Conservation (phyloP, 208 protist genomes). For the Crithidia sp. region DNA sequence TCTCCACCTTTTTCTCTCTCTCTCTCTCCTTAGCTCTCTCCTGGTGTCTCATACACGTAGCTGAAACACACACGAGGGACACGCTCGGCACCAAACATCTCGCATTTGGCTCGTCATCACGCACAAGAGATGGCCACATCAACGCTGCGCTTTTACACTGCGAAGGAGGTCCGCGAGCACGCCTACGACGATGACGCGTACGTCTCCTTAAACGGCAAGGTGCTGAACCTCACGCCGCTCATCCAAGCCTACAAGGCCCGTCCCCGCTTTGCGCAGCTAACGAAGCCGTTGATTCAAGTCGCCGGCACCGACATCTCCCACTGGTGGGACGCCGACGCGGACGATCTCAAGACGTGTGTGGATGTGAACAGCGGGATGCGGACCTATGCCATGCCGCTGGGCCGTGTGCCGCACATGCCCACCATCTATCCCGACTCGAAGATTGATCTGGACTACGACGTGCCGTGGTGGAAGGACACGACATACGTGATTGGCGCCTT, state of each 20-base stretch:
- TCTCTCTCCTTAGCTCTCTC: no score
- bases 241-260: conserved; percentile 68
- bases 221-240: conserved; percentile 90
- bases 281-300: conserved; percentile 81
- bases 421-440: conserved; percentile 81
- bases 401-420: conserved; percentile 90
- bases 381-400: conserved; percentile 87
- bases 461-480: conserved; percentile 93
- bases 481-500: conserved; percentile 86
- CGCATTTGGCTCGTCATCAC: no score
- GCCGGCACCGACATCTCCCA: conserved; percentile 93
- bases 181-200: conserved; percentile 88
- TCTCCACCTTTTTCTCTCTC: no score
- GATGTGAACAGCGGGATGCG: conserved; percentile 86
- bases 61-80: no score
- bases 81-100: no score
- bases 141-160: conserved; percentile 83
- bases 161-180: conserved; percentile 91
- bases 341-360: conserved; percentile 84
- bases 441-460: conserved; percentile 83
- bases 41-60: no score
- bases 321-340: conserved; percentile 84
- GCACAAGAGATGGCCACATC: no score
- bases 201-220: conserved; percentile 88
- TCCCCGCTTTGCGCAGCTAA: conserved; percentile 56